These are phyloP conservation scores for Botrytis galanthina DNA, from an alignment of 2,329 filamentous ascomycete genomes.

Conservation along the genomic window DNA sequence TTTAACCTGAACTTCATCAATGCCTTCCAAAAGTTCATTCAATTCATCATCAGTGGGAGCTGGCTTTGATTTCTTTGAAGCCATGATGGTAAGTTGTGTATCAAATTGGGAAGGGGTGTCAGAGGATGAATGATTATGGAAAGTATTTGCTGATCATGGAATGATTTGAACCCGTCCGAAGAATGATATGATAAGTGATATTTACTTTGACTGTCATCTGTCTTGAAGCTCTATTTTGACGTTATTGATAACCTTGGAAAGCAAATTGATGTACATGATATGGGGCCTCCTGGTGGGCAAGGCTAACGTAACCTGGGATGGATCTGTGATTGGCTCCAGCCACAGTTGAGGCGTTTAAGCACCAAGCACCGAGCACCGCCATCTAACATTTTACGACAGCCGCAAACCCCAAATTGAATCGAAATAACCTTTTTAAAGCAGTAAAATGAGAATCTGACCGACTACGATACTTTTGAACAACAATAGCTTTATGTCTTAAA, in stretches of 20 bases:
- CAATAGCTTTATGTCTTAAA: conserved; percentile 12
- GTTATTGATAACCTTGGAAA: conserved; percentile 15
- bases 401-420: conserved; percentile 6
- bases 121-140: background rate
- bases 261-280: conserved; percentile 4
- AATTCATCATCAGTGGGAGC: conserved; percentile 59
- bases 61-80: conserved; percentile 57
- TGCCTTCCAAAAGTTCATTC: conserved; percentile 63
- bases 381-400: conserved; percentile 7
- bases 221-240: background rate
- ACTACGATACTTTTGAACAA: conserved; percentile 14
- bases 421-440: conserved; percentile 16
- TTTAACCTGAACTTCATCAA: conserved; percentile 51
- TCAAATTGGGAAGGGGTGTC: background rate
- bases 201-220: background rate
- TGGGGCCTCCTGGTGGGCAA: too few species aligned
- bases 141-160: background rate
- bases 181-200: background rate
- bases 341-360: conserved; percentile 11
- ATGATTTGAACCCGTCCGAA: background rate
- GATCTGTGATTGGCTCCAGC: conserved; percentile 20
- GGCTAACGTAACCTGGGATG: background rate
- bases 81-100: conserved; percentile 44
- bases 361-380: background rate
- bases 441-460: conserved; percentile 21